Conservation (phyloP, 305 asterid genomes). For the Ajuga reptans region DNA sequence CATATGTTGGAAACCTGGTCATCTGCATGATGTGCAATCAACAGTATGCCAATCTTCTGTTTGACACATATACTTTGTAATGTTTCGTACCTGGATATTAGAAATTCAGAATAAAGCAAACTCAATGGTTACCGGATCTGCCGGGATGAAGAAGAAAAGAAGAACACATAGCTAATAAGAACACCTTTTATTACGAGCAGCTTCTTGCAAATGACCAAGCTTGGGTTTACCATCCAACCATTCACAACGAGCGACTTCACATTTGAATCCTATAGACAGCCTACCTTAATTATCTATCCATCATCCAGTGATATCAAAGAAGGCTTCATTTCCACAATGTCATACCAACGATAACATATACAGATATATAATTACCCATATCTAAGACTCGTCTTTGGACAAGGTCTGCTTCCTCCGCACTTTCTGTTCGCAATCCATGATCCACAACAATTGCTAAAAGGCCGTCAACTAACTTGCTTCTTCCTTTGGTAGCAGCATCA, state of each 20-base stretch:
- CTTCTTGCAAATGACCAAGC: constrained; percentile 81
- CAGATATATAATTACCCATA: constrained; percentile 55
- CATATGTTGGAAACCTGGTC: constrained; percentile 60
- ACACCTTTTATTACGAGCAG: constrained; percentile 83
- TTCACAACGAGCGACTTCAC: constrained; percentile 71
- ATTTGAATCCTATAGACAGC: constrained; percentile 66
- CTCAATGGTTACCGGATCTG: not conserved
- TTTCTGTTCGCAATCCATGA: constrained; percentile 82
- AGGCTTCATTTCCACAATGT: constrained; percentile 20
- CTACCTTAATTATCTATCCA: constrained; percentile 36
- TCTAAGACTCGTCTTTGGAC: constrained; percentile 47
- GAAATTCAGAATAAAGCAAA: not conserved
- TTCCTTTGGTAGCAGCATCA: constrained; percentile 26
- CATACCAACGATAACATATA: constrained; percentile 17
- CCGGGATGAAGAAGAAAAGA: not conserved
- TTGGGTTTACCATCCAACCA: constrained; percentile 81
- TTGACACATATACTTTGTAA: constrained; percentile 50
- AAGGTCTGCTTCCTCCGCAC: constrained; percentile 64
- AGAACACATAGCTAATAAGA: not conserved
- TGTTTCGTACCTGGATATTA: constrained; percentile 53
- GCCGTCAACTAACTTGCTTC: constrained; percentile 45
- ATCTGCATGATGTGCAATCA: constrained; percentile 91
- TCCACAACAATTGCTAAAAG: constrained; percentile 80
- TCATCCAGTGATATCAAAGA: constrained; percentile 26
- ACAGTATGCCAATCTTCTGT: constrained; percentile 46